These are phyloP conservation scores for Chytriomyces sp. DNA, from an alignment of 192 early-diverging fungal species.

Conservation along the genomic window DNA sequence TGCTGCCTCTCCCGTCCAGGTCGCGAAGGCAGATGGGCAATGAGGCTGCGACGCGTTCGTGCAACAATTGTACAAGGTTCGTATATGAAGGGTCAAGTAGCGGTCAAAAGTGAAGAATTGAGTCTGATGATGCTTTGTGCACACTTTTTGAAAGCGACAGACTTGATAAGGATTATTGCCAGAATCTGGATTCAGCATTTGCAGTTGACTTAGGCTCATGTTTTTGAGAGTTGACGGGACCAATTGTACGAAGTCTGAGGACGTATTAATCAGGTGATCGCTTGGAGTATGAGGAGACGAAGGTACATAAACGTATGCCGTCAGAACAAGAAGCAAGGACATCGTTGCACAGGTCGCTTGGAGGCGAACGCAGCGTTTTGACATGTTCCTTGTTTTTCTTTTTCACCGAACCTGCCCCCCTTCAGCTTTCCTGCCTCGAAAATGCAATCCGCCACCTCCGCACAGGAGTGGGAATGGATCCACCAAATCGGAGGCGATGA, in stretches of 20 bases:
- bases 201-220: neutral
- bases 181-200: neutral
- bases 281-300: neutral
- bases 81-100: neutral
- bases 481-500: neutral
- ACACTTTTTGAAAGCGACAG: neutral
- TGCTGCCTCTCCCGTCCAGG: neutral
- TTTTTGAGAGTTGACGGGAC: neutral
- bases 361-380: no score
- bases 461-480: neutral
- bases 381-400: no score
- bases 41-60: neutral
- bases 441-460: neutral
- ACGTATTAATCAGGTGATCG: neutral
- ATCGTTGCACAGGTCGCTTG: no score
- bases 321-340: neutral
- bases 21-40: no score
- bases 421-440: neutral
- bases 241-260: neutral
- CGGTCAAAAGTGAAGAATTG: slow-evolving; percentile 5
- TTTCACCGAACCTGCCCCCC: neutral
- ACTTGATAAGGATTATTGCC: neutral
- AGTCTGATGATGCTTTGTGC: neutral
- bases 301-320: neutral
- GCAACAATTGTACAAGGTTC: neutral